Conservation (phyloP, 306 rosid genomes). For the Crataegus laevigata region DNA sequence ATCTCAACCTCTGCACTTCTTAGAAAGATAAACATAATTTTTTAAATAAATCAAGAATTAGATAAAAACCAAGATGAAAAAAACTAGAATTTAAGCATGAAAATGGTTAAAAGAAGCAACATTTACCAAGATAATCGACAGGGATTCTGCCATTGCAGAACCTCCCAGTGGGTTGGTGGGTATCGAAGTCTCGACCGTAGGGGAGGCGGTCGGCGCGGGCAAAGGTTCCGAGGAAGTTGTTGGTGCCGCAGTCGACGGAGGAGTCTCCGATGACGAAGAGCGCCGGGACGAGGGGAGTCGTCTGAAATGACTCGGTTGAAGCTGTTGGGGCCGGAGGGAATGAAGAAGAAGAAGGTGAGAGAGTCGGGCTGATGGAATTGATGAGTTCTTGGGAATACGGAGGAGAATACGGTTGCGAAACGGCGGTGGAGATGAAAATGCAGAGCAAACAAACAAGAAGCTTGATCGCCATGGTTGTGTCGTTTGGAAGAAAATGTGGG, state of each 20-base stretch:
- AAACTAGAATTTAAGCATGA: neutral
- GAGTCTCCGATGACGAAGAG: slow-evolving; percentile 84
- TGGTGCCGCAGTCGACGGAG: slow-evolving; percentile 77
- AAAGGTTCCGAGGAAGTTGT: slow-evolving; percentile 66
- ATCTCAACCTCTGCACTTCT: neutral
- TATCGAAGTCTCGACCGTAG: slow-evolving; percentile 77
- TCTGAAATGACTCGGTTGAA: neutral
- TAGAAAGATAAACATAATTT: neutral
- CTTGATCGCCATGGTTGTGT: slow-evolving; percentile 21
- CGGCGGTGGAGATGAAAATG: slow-evolving; percentile 8
- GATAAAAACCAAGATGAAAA: neutral
- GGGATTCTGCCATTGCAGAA: slow-evolving; percentile 83
- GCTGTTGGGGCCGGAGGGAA: neutral
- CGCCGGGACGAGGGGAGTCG: slow-evolving; percentile 47
- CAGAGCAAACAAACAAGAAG: slow-evolving; percentile 7
- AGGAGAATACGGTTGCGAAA: slow-evolving; percentile 17
- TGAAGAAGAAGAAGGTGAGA: slow-evolving; percentile 24
- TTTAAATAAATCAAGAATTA: neutral
- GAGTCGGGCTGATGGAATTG: neutral
- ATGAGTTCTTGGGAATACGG: slow-evolving; percentile 3
- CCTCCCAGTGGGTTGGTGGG: slow-evolving; percentile 71
- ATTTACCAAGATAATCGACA: slow-evolving; percentile 70
- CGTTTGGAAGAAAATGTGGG: neutral
- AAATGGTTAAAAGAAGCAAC: neutral
- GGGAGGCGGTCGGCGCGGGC: slow-evolving; percentile 81